phyloP scores from a whole-genome alignment of 2,329 filamentous ascomycete genomes.

The Myriosclerotinia scirpicola region DNA sequence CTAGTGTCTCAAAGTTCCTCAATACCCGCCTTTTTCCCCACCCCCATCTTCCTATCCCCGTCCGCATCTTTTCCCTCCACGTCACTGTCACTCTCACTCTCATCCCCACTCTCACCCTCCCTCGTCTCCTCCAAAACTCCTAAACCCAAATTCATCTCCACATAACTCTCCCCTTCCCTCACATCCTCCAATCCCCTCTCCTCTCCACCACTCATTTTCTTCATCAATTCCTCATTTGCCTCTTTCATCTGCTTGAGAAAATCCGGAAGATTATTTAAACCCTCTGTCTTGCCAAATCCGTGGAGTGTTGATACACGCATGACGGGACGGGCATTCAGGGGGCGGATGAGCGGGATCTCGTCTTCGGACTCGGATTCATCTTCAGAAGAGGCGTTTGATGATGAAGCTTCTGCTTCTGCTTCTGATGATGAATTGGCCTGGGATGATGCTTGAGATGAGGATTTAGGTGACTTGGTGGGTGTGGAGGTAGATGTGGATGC shows the following conservation, averaged over 20 bases:
- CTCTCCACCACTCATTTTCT: constrained; percentile 26
- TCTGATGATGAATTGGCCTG: constrained; percentile 1
- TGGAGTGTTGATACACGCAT: constrained; percentile 28
- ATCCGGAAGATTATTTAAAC: constrained; percentile 22
- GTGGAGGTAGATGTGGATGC: background rate
- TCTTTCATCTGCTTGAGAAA: constrained; percentile 31
- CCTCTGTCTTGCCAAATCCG: constrained; percentile 12
- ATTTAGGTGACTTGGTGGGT: background rate
- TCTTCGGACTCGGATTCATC: constrained; percentile 8
- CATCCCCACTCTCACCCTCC: background rate
- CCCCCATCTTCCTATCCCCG: constrained; percentile 13
- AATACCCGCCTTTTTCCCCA: constrained; percentile 13
- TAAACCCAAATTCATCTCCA: constrained; percentile 30
- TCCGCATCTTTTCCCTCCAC: constrained; percentile 17
- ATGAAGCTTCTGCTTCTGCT: constrained; percentile 3
- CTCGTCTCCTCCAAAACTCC: constrained; percentile 31
- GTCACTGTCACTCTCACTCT: constrained; percentile 4
- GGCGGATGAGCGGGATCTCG: constrained; percentile 25
- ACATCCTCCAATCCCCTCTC: constrained; percentile 18
- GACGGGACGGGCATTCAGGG: constrained; percentile 28
- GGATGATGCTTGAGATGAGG: constrained; percentile 4
- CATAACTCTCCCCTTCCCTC: constrained; percentile 27
- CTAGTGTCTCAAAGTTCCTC: constrained; percentile 12
- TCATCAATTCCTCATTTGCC: constrained; percentile 30
- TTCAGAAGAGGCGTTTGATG: background rate